Conservation (phyloP, 352 stramenopile species). For the Phytophthora cajani region DNA sequence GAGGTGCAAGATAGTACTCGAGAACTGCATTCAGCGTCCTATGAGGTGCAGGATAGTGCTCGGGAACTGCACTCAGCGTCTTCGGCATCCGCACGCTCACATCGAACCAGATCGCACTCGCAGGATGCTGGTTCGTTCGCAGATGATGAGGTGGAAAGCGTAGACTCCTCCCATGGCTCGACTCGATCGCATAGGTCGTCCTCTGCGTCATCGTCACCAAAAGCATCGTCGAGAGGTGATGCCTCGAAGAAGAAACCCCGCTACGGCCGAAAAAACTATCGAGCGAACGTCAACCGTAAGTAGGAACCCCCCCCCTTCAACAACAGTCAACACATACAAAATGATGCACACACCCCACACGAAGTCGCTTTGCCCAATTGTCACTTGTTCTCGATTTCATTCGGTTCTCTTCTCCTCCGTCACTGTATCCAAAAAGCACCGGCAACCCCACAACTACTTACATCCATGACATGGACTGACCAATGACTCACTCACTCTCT, state of each 20-base stretch:
- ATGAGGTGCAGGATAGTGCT: neutral
- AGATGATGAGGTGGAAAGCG: conserved; percentile 33
- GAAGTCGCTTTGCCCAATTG: conserved; percentile 24
- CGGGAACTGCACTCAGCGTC: neutral
- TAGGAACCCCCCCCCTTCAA: conserved; percentile 26
- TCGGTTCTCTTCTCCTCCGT: conserved; percentile 21
- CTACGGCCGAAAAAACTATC: conserved; percentile 84
- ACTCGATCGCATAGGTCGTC: conserved; percentile 44
- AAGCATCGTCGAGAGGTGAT: conserved; percentile 38
- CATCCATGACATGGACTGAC: conserved; percentile 64
- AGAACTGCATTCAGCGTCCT: conserved; percentile 19
- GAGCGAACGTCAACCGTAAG: conserved; percentile 67
- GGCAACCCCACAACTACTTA: conserved; percentile 42
- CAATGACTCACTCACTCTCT: conserved; percentile 74
- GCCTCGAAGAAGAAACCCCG: conserved; percentile 57
- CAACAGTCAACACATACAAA: conserved; percentile 13
- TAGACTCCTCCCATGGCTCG: conserved; percentile 25
- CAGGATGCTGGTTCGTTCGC: conserved; percentile 34
- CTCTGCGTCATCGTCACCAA: conserved; percentile 39
- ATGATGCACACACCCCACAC: conserved; percentile 19
- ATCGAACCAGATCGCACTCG: conserved; percentile 18
- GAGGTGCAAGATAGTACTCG: conserved; percentile 35
- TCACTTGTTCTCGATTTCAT: conserved; percentile 35
- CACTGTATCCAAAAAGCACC: conserved; percentile 39
- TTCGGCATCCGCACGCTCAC: conserved; percentile 11